Conservation (phyloP, 73 alveolate species). For the Paramecium sonneborni region DNA sequence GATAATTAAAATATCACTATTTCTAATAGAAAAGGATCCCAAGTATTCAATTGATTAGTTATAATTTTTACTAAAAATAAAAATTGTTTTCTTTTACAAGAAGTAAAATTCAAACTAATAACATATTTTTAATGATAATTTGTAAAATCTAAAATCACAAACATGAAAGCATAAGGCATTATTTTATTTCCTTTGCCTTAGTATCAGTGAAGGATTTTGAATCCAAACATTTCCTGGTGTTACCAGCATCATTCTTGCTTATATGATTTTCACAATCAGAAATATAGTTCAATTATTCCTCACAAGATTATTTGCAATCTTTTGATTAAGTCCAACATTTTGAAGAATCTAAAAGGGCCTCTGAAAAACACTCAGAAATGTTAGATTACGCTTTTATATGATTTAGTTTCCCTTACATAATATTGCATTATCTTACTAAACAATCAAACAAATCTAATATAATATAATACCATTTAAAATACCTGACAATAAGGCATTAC, state of each 20-base stretch:
- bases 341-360: neutral
- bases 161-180: neutral
- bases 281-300: neutral
- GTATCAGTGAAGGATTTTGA: neutral
- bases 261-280: conserved; percentile 6
- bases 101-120: no score
- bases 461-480: neutral
- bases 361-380: neutral
- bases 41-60: no score
- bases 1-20: neutral
- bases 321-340: neutral
- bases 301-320: neutral
- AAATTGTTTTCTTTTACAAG: no score
- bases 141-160: neutral
- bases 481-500: neutral
- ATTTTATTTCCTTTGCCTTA: neutral
- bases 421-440: neutral
- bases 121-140: neutral
- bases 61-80: no score
- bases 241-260: neutral
- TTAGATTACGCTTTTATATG: neutral
- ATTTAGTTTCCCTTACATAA: neutral
- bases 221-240: neutral
- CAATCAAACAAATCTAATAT: conserved; percentile 1
- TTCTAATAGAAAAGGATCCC: neutral